Evolutionary conservation across 1,284 basidiomycete species (phyloP).

Genomic region (Rhodotorula glutinis): DNA sequence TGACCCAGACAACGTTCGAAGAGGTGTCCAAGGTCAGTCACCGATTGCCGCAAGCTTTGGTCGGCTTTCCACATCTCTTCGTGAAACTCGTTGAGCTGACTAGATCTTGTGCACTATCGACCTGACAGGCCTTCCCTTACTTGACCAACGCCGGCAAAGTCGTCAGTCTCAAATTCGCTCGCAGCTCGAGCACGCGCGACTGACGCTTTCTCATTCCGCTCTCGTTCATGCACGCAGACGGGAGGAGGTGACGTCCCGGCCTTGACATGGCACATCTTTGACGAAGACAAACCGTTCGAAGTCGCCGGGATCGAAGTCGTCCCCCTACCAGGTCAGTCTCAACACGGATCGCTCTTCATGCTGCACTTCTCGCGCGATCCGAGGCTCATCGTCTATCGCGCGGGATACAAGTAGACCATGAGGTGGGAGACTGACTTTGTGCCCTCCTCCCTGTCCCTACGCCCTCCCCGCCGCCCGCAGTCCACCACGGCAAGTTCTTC

Average conservation of each 20-base stretch:
- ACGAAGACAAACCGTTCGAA: conserved; percentile 62
- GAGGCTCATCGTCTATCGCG: too few species aligned
- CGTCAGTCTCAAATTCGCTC: conserved; percentile 49
- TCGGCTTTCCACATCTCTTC: too few species aligned
- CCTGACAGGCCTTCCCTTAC: conserved; percentile 63
- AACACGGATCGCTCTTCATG: too few species aligned
- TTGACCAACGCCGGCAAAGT: conserved; percentile 69
- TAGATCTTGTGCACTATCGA: background rate
- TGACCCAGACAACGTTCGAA: conserved; percentile 61
- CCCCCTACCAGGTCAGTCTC: conserved; percentile 54
- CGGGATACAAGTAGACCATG: too few species aligned
- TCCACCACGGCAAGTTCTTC: conserved; percentile 52
- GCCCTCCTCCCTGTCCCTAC: too few species aligned
- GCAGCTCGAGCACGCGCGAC: too few species aligned
- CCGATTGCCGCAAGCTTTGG: background rate
- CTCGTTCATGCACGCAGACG: background rate
- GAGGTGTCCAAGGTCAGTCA: conserved; percentile 57
- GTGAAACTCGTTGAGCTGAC: too few species aligned
- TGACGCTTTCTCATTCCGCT: too few species aligned
- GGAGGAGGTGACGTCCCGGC: conserved; percentile 48
- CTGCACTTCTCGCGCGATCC: too few species aligned
- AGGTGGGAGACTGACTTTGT: too few species aligned
- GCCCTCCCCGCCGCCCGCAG: conserved; percentile 34
- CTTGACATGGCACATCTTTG: conserved; percentile 73
- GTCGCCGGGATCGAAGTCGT: conserved; percentile 62